Evolutionary conservation across 1,284 basidiomycete species (phyloP).

Genomic region (Erythrobasidium hasegawianum): DNA sequence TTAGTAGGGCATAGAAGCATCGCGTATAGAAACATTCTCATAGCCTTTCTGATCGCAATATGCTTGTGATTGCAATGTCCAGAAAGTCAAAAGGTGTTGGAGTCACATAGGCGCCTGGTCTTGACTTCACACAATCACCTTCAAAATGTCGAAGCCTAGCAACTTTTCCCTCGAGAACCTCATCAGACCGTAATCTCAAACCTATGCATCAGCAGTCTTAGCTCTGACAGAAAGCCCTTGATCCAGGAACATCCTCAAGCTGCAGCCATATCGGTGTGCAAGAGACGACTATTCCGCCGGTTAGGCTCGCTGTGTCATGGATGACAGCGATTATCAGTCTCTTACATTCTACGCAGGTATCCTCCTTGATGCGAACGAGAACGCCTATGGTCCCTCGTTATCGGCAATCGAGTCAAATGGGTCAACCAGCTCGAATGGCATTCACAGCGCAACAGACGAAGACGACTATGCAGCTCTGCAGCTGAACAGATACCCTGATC

Average conservation of each 20-base stretch:
- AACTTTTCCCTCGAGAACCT: constrained; percentile 27
- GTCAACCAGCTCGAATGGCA: constrained; percentile 4
- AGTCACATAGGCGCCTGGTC: too few relatives aligned
- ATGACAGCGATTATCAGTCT: neutral
- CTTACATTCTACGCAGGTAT: constrained; percentile 51
- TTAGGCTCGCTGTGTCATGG: neutral
- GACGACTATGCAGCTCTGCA: constrained; percentile 51
- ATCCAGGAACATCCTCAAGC: constrained; percentile 87
- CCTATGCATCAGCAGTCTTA: neutral
- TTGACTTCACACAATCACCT: neutral
- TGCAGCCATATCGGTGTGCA: constrained; percentile 92
- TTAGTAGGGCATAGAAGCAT: too few relatives aligned
- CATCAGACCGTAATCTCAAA: constrained; percentile 13
- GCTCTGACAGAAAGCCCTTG: constrained; percentile 57
- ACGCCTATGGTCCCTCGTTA: constrained; percentile 85
- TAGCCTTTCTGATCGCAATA: too few relatives aligned
- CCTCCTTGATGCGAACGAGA: constrained; percentile 98
- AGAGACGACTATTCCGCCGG: constrained; percentile 91
- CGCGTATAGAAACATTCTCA: too few relatives aligned
- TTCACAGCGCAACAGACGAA: constrained; percentile 42
- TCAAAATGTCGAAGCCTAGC: constrained; percentile 24
- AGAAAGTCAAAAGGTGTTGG: too few relatives aligned
- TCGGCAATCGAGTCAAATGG: constrained; percentile 10
- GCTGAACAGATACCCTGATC: constrained; percentile 82
- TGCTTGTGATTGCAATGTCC: too few relatives aligned